These are phyloP conservation scores for Populus hybrid DNA, from an alignment of 441 rosid genomes.

Conservation along the genomic window DNA sequence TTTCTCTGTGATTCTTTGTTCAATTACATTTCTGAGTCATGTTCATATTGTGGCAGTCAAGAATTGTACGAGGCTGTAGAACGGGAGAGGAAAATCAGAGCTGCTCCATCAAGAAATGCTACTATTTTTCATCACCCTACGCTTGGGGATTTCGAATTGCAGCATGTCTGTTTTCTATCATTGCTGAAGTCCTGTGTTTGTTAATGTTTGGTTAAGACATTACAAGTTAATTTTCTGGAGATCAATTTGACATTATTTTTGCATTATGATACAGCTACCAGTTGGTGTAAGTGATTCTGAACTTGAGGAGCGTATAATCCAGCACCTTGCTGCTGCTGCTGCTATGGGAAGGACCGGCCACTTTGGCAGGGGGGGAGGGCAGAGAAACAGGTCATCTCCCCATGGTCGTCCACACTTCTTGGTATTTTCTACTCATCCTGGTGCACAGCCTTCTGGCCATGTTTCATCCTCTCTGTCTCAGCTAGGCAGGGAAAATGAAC, in stretches of 20 bases:
- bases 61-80: slow-evolving; percentile 84
- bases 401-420: slow-evolving; percentile 75
- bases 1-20: not conserved
- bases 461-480: slow-evolving; percentile 44
- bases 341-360: slow-evolving; percentile 76
- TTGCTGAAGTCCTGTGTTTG: slow-evolving; percentile 3
- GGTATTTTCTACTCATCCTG: slow-evolving; percentile 61
- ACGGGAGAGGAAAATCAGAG: slow-evolving; percentile 71
- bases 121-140: slow-evolving; percentile 88
- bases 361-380: slow-evolving; percentile 78
- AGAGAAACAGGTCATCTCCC: slow-evolving; percentile 47
- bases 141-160: slow-evolving; percentile 89
- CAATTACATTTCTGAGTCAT: not conserved
- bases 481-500: slow-evolving; percentile 45
- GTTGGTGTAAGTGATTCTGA: slow-evolving; percentile 79
- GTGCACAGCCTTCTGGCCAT: slow-evolving; percentile 37
- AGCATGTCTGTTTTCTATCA: slow-evolving; percentile 51
- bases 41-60: slow-evolving; percentile 50
- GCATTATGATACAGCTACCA: slow-evolving; percentile 53
- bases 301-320: slow-evolving; percentile 91
- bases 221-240: not conserved
- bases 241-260: not conserved
- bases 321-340: slow-evolving; percentile 94
- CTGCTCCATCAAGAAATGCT: slow-evolving; percentile 63
- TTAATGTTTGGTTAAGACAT: not conserved